Percentiles rank a stretch among this genome's conserved stretches.
Evolutionary conservation across 371 early-diverging fungal genomes (phyloP).

Genomic region (Syncephalastrum contaminatum): DNA sequence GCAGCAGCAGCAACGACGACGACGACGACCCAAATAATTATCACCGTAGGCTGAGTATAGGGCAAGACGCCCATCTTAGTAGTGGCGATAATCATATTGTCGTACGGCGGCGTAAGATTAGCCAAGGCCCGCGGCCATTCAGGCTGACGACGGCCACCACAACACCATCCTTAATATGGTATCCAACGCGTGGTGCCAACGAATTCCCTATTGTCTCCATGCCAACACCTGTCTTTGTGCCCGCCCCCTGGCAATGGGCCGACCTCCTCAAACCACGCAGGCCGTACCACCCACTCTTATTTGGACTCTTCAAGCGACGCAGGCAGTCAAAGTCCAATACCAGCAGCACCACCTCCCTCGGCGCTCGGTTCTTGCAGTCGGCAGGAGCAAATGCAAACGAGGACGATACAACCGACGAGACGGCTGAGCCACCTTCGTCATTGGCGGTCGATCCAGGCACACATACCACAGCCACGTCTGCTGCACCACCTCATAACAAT

Average conservation of each 20-base stretch:
- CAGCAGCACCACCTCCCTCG: conserved; percentile 2
- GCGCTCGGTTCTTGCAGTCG: background rate
- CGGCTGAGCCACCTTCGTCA: conserved; percentile 8
- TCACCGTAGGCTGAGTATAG: too few relatives aligned
- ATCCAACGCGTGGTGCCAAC: conserved; percentile 7
- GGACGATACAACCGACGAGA: conserved; percentile 5
- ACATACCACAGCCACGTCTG: background rate
- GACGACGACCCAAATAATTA: background rate
- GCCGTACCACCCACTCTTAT: conserved; percentile 23
- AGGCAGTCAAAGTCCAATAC: background rate
- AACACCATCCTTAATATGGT: conserved; percentile 18
- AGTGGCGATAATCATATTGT: too few relatives aligned
- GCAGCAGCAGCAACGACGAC: background rate
- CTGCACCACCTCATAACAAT: background rate
- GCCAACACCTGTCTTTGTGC: conserved; percentile 23
- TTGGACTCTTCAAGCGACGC: conserved; percentile 20
- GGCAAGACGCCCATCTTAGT: too few relatives aligned
- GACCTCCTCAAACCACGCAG: conserved; percentile 22
- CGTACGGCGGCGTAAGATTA: too few relatives aligned
- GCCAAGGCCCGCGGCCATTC: conserved; percentile 5
- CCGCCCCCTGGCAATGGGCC: conserved; percentile 31
- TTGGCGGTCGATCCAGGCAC: background rate
- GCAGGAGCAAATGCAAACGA: background rate
- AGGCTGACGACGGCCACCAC: conserved; percentile 8
- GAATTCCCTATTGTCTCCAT: conserved; percentile 14